phyloP scores from a whole-genome alignment of 208 protist genomes.

The Acanthamoeba triangularis region DNA sequence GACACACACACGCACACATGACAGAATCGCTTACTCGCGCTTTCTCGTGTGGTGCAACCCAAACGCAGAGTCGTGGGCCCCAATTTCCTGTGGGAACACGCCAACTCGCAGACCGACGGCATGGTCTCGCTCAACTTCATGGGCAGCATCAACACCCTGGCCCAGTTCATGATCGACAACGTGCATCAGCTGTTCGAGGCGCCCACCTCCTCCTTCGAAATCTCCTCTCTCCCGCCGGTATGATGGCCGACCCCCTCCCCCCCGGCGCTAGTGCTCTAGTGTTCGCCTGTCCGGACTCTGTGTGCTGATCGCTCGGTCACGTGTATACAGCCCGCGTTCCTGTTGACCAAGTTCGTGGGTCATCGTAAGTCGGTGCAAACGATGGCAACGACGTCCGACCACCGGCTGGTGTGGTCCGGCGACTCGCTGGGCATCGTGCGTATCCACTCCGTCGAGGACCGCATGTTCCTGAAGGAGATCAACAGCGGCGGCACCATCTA shows the following conservation, averaged over 20 bases:
- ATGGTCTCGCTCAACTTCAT: constrained; percentile 51
- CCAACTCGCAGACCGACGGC: not conserved
- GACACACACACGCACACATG: not conserved
- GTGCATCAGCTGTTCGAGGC: constrained; percentile 55
- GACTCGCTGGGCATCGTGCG: constrained; percentile 71
- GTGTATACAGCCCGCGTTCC: constrained; percentile 10
- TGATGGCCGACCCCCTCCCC: not conserved
- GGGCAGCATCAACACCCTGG: constrained; percentile 47
- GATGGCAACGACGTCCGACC: constrained; percentile 37
- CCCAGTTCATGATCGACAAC: constrained; percentile 66
- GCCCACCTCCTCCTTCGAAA: constrained; percentile 46
- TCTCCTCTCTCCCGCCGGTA: constrained; percentile 58
- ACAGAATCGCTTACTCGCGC: not conserved
- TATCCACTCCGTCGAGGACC: constrained; percentile 65
- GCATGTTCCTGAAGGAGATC: constrained; percentile 72
- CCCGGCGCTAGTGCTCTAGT: not conserved
- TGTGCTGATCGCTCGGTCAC: no score
- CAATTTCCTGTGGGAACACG: constrained; percentile 67
- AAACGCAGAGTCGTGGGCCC: constrained; percentile 68
- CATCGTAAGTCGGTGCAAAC: constrained; percentile 67
- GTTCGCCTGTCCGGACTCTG: not conserved
- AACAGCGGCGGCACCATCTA: constrained; percentile 68
- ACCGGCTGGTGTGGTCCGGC: constrained; percentile 57
- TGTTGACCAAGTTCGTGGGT: constrained; percentile 70
- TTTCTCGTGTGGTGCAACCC: not conserved